Percentiles rank a stretch among this genome's conserved stretches.
Evolutionary conservation across 2,329 filamentous ascomycete genomes (phyloP).

Genomic region (Curvularia eragrostidis): DNA sequence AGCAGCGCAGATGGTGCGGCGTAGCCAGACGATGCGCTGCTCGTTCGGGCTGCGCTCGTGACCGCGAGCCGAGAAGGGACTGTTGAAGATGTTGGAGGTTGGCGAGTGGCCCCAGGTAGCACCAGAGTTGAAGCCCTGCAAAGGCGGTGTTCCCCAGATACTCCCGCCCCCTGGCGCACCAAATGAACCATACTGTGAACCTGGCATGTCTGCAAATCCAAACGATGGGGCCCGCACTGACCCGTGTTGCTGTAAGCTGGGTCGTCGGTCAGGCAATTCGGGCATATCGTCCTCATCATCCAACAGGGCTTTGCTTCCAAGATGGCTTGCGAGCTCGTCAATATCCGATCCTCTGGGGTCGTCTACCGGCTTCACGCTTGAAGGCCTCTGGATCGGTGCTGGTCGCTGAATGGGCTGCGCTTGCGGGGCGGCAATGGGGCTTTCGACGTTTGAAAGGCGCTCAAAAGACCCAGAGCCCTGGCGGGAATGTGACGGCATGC

Average conservation of each 20-base stretch:
- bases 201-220: conserved; percentile 44
- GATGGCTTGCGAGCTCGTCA: conserved; percentile 76
- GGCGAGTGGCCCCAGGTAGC: conserved; percentile 52
- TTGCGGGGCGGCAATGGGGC: conserved; percentile 55
- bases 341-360: conserved; percentile 58
- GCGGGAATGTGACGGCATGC: conserved; percentile 69
- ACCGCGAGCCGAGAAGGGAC: conserved; percentile 38
- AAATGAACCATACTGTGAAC: conserved; percentile 45
- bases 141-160: conserved; percentile 53
- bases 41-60: conserved; percentile 39
- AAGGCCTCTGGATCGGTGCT: conserved; percentile 85
- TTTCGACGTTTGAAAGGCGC: conserved; percentile 63
- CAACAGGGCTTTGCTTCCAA: conserved; percentile 89
- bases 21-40: conserved; percentile 43
- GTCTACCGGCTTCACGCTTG: conserved; percentile 68
- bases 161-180: conserved; percentile 40
- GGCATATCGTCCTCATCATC: conserved; percentile 66
- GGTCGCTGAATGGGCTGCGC: conserved; percentile 81
- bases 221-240: conserved; percentile 42
- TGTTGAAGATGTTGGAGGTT: conserved; percentile 42
- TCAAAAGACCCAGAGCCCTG: conserved; percentile 73
- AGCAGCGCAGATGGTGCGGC: conserved; percentile 72
- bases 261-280: conserved; percentile 63
- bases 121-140: conserved; percentile 51
- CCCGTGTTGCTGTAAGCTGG: conserved; percentile 47